Conservation (phyloP, 768 basidiomycete species). For the Thelephora aurantiotincta region DNA sequence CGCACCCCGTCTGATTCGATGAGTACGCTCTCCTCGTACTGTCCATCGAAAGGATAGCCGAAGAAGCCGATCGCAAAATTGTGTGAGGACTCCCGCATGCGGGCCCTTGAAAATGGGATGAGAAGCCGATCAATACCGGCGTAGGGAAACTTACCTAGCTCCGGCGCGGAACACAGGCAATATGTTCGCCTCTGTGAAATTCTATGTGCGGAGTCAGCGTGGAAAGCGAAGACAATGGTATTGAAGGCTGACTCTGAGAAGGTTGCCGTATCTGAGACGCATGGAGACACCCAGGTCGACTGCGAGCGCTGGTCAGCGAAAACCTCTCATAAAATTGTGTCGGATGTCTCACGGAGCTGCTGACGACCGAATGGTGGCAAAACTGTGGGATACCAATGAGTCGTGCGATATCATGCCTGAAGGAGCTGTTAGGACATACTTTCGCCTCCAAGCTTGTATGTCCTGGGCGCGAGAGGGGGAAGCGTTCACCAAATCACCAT, state of each 20-base stretch:
- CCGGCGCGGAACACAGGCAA: conserved; percentile 39
- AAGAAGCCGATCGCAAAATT: conserved; percentile 41
- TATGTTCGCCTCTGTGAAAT: no score
- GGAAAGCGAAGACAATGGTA: conserved; percentile 31
- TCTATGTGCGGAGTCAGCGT: conserved; percentile 21
- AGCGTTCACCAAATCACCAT: no score
- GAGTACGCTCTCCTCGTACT: no score
- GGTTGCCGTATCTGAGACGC: conserved; percentile 30
- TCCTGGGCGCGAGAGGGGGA: conserved; percentile 37
- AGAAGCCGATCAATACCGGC: background rate
- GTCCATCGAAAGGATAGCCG: conserved; percentile 22
- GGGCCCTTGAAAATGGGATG: conserved; percentile 5
- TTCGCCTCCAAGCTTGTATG: conserved; percentile 30
- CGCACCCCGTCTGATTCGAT: no score
- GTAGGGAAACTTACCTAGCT: conserved; percentile 18
- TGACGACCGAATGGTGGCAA: conserved; percentile 36
- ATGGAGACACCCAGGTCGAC: no score
- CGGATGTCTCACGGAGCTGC: no score
- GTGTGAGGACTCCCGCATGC: conserved; percentile 22
- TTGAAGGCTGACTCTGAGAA: conserved; percentile 30
- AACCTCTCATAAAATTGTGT: conserved; percentile 21
- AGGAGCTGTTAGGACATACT: conserved; percentile 22
- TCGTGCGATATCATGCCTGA: conserved; percentile 2
- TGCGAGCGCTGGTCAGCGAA: conserved; percentile 13
- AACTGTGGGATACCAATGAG: conserved; percentile 24